A percentile compares a stretch with the other conserved stretches of the same genome.
phyloP scores from a whole-genome alignment of 2,329 filamentous ascomycete genomes.

The Aspergillus sp. region DNA sequence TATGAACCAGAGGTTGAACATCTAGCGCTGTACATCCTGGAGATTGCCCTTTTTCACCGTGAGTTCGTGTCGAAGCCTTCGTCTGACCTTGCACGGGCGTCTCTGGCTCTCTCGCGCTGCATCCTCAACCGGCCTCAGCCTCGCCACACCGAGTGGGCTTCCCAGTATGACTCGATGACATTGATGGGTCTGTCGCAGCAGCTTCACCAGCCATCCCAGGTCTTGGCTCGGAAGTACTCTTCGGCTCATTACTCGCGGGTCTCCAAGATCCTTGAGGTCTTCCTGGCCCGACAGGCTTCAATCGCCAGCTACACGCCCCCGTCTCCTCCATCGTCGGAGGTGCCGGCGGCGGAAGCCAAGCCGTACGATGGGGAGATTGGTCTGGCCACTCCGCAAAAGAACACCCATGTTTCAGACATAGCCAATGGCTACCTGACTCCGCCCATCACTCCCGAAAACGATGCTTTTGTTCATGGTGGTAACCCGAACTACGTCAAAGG shows the following conservation, averaged over 20 bases:
- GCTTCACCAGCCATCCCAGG: slow-evolving; percentile 58
- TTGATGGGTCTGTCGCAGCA: slow-evolving; percentile 57
- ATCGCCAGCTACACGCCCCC: slow-evolving; percentile 41
- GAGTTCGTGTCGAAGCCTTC: slow-evolving; percentile 92
- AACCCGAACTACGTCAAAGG: slow-evolving; percentile 27
- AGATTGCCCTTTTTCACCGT: slow-evolving; percentile 91
- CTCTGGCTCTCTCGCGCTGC: slow-evolving; percentile 75
- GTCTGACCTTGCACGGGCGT: slow-evolving; percentile 81
- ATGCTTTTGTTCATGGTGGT: slow-evolving; percentile 30
- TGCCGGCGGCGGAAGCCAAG: slow-evolving; percentile 27
- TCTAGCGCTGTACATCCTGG: slow-evolving; percentile 88
- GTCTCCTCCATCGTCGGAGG: slow-evolving; percentile 34
- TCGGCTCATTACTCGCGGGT: slow-evolving; percentile 58
- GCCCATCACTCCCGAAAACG: slow-evolving; percentile 40
- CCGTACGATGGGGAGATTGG: slow-evolving; percentile 35
- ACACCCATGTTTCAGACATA: slow-evolving; percentile 24
- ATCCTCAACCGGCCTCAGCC: slow-evolving; percentile 74
- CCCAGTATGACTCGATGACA: slow-evolving; percentile 43
- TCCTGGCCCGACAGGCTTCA: slow-evolving; percentile 56
- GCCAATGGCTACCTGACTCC: slow-evolving; percentile 41
- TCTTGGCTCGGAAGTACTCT: slow-evolving; percentile 60
- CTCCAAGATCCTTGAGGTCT: slow-evolving; percentile 56
- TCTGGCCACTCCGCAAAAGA: slow-evolving; percentile 37
- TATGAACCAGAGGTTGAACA: slow-evolving; percentile 85
- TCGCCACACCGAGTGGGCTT: slow-evolving; percentile 66